A percentile compares a stretch with the other conserved stretches of the same genome.
Conservation (phyloP, 306 rosid genomes). For the Arachis stenosperma region DNA sequence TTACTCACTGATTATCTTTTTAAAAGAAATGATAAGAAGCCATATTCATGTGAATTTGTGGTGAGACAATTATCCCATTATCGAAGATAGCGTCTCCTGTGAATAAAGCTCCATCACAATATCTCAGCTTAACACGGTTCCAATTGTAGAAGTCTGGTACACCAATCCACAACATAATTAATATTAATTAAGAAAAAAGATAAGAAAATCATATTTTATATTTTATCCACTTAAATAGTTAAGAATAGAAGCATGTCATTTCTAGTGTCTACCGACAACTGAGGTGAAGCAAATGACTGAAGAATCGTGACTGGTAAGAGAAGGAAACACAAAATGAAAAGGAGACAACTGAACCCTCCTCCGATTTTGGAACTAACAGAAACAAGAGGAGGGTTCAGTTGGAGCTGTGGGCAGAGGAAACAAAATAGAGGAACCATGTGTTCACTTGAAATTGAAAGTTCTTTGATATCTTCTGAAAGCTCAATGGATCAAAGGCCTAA, state of each 20-base stretch:
- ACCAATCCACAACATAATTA: slow-evolving; percentile 26
- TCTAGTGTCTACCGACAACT: slow-evolving; percentile 2
- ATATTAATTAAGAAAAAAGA: background rate
- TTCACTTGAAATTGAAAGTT: too few relatives aligned
- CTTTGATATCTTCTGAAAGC: too few relatives aligned
- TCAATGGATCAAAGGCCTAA: too few relatives aligned
- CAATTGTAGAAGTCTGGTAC: slow-evolving; percentile 88
- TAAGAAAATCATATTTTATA: background rate
- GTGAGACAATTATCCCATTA: slow-evolving; percentile 63
- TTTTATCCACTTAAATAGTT: background rate
- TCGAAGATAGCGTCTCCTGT: slow-evolving; percentile 64
- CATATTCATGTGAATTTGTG: too few relatives aligned
- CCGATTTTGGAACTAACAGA: slow-evolving; percentile 65
- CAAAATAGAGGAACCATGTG: too few relatives aligned
- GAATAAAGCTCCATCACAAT: slow-evolving; percentile 93
- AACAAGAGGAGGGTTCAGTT: slow-evolving; percentile 37
- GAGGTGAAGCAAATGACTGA: background rate
- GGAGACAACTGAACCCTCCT: background rate
- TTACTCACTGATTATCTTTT: background rate
- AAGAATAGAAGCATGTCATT: background rate
- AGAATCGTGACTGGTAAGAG: too few relatives aligned
- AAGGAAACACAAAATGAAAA: too few relatives aligned
- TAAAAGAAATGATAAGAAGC: background rate
- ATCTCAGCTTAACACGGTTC: slow-evolving; percentile 49
- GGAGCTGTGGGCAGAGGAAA: too few relatives aligned